phyloP scores from a whole-genome alignment of 1,284 basidiomycete genomes.

The Leccinum pseudoinsigne region DNA sequence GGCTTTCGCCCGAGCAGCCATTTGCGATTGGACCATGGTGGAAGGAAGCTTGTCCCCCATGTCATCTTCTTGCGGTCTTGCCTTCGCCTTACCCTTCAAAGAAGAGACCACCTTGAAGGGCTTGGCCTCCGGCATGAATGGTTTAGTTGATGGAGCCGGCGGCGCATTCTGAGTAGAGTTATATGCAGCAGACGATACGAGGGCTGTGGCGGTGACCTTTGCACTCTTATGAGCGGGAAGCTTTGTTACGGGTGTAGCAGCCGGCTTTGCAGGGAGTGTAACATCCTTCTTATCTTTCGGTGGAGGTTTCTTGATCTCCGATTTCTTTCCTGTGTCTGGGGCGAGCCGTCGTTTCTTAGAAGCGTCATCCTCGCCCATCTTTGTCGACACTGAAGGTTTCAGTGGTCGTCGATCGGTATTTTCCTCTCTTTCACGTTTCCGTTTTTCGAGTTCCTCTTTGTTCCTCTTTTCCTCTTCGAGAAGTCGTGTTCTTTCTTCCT shows the following conservation, averaged over 20 bases:
- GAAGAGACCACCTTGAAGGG: constrained; percentile 33
- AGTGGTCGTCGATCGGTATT: constrained; percentile 62
- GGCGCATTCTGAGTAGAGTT: constrained; percentile 32
- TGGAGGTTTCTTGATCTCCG: constrained; percentile 55
- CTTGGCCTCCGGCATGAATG: constrained; percentile 34
- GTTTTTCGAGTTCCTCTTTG: constrained; percentile 68
- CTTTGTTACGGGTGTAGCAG: constrained; percentile 37
- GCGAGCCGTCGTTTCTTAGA: constrained; percentile 68
- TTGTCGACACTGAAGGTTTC: constrained; percentile 40
- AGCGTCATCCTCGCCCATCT: constrained; percentile 69
- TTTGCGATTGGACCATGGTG: constrained; percentile 61
- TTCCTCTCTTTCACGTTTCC: constrained; percentile 77
- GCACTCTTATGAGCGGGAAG: constrained; percentile 25
- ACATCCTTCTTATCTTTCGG: constrained; percentile 45
- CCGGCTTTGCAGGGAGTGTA: constrained; percentile 33
- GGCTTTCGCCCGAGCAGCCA: constrained; percentile 66
- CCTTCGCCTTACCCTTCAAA: constrained; percentile 52
- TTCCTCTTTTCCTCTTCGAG: constrained; percentile 68
- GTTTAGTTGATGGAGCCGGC: constrained; percentile 24
- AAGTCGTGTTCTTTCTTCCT: constrained; percentile 68
- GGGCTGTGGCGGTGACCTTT: constrained; percentile 24
- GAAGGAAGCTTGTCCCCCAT: constrained; percentile 51
- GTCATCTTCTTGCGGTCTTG: constrained; percentile 45
- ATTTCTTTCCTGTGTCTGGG: constrained; percentile 56
- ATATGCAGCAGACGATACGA: constrained; percentile 35